phyloP scores from a whole-genome alignment of 805 yeast species.

The Priceomyces haplophilus region DNA sequence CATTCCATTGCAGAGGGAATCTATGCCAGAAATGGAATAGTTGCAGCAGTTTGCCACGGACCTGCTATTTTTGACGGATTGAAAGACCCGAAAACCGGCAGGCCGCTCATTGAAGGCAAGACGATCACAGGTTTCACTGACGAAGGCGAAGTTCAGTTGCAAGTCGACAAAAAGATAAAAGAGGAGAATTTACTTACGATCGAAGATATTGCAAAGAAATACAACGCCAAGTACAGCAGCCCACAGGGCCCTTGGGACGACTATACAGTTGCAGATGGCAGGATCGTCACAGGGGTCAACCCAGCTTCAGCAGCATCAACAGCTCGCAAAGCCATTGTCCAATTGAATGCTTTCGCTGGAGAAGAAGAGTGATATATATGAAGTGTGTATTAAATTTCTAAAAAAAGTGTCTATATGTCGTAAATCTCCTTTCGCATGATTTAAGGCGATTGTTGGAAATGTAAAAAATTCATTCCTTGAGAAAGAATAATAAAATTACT shows the following conservation, averaged over 20 bases:
- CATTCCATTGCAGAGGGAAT: constrained; percentile 46
- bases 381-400: too few species aligned
- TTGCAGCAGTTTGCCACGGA: constrained; percentile 68
- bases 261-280: constrained; percentile 52
- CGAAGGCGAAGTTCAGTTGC: constrained; percentile 44
- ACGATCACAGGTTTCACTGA: constrained; percentile 61
- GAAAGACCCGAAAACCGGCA: constrained; percentile 40
- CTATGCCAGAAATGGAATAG: constrained; percentile 51
- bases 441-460: too few species aligned
- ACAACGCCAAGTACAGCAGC: constrained; percentile 42
- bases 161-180: constrained; percentile 18
- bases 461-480: too few species aligned
- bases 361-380: too few species aligned
- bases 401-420: too few species aligned
- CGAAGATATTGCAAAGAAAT: constrained; percentile 32
- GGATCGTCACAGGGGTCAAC: constrained; percentile 62
- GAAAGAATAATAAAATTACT: background rate
- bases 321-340: constrained; percentile 38
- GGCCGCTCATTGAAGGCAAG: constrained; percentile 48
- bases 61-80: constrained; percentile 56
- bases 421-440: too few species aligned
- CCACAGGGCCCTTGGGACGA: constrained; percentile 54
- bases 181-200: constrained; percentile 31
- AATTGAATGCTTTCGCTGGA: background rate
- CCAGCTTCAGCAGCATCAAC: constrained; percentile 55